Conservation (phyloP, 331 rosid species). For the Rhamnella rubrinervis region DNA sequence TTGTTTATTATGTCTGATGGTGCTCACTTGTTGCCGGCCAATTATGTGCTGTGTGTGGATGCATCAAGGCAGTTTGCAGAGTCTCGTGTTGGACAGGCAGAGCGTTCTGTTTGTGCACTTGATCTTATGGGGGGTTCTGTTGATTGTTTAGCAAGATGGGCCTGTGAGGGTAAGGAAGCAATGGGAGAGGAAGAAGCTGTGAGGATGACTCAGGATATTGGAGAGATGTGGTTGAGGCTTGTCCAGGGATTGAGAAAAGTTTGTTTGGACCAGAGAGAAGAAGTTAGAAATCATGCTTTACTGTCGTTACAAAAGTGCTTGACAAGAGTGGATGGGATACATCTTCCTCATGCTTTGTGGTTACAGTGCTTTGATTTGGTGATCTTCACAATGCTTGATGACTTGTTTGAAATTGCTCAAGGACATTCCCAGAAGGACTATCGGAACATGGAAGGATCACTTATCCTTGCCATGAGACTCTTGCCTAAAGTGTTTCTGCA, state of each 20-base stretch:
- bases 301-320: conserved; percentile 74
- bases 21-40: conserved; percentile 77
- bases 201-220: conserved; percentile 74
- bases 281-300: conserved; percentile 84
- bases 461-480: conserved; percentile 71
- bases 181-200: conserved; percentile 64
- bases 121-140: conserved; percentile 91
- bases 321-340: conserved; percentile 63
- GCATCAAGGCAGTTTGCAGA: conserved; percentile 95
- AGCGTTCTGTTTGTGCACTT: conserved; percentile 78
- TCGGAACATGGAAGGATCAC: conserved; percentile 93
- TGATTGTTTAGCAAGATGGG: conserved; percentile 76
- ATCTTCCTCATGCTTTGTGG: conserved; percentile 64
- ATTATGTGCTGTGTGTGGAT: conserved; percentile 73
- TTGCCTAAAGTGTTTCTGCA: conserved; percentile 74
- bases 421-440: conserved; percentile 76
- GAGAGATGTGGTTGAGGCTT: conserved; percentile 95
- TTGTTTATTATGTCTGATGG: conserved; percentile 86
- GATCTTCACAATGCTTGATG: conserved; percentile 81
- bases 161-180: conserved; percentile 66
- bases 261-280: conserved; percentile 97
- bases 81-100: conserved; percentile 92
- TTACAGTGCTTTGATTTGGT: conserved; percentile 81
- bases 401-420: conserved; percentile 79
- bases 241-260: conserved; percentile 90